phyloP scores from a whole-genome alignment of 805 yeast genomes.

The Wickerhamiella cacticola region DNA sequence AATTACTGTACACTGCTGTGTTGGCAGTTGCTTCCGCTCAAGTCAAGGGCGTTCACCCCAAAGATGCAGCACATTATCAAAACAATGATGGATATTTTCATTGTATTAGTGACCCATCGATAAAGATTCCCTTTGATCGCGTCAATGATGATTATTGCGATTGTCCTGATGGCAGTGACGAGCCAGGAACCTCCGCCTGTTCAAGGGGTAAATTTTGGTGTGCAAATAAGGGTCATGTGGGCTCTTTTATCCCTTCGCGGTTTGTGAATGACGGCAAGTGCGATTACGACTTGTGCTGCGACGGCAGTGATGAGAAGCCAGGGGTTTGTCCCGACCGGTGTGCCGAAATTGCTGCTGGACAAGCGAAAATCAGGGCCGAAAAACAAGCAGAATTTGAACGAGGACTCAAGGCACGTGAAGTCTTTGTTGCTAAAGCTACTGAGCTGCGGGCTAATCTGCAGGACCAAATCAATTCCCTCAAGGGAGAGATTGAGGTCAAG shows the following conservation, averaged over 20 bases:
- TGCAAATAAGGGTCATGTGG: constrained; percentile 56
- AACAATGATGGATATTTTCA: constrained; percentile 46
- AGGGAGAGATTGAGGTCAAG: neutral
- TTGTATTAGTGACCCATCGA: constrained; percentile 58
- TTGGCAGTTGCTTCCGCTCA: constrained; percentile 1
- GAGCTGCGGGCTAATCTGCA: constrained; percentile 1
- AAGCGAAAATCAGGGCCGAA: constrained; percentile 23
- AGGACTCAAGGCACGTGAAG: constrained; percentile 31
- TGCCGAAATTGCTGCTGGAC: constrained; percentile 36
- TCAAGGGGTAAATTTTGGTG: constrained; percentile 51
- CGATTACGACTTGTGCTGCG: constrained; percentile 83
- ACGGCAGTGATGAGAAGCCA: constrained; percentile 72
- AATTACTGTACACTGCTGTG: neutral
- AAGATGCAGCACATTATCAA: constrained; percentile 30
- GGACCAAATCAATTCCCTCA: constrained; percentile 9
- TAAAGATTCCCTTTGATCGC: constrained; percentile 45
- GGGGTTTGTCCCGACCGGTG: constrained; percentile 48
- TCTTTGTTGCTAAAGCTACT: constrained; percentile 26
- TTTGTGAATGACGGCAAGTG: constrained; percentile 84
- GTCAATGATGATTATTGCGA: constrained; percentile 88
- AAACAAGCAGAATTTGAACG: constrained; percentile 20
- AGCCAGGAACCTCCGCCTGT: constrained; percentile 91
- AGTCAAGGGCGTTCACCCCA: constrained; percentile 20
- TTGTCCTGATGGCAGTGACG: constrained; percentile 96
- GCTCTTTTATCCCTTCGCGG: constrained; percentile 49